Percentiles rank a stretch among this genome's conserved stretches.
Evolutionary conservation across 2,329 filamentous ascomycete genomes (phyloP).

Genomic region (Monilinia polystroma): DNA sequence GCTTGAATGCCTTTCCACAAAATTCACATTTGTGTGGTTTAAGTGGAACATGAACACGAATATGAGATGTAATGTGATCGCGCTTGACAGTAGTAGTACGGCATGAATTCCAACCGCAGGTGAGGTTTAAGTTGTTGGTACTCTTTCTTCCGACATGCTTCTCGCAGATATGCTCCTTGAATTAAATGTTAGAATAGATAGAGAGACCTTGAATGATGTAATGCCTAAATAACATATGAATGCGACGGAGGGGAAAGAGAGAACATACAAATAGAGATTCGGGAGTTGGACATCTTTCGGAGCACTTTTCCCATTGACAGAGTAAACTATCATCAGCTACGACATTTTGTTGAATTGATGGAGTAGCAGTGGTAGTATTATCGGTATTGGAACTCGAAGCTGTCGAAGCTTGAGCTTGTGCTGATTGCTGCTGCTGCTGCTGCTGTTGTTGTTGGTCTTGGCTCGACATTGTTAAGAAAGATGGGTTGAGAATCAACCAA

Average conservation of each 20-base stretch:
- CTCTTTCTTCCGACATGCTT: slow-evolving; percentile 98
- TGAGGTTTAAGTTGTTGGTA: slow-evolving; percentile 97
- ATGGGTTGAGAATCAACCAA: slow-evolving; percentile 5
- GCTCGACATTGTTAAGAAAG: slow-evolving; percentile 12
- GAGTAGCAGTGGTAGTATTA: slow-evolving; percentile 23
- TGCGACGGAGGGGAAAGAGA: neutral
- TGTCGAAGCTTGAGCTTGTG: slow-evolving; percentile 2
- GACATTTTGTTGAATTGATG: slow-evolving; percentile 28
- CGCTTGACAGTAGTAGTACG: slow-evolving; percentile 97
- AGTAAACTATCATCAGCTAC: slow-evolving; percentile 41
- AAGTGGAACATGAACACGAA: slow-evolving; percentile 95
- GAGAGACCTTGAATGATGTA: neutral
- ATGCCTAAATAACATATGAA: neutral
- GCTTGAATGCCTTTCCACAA: slow-evolving; percentile 98
- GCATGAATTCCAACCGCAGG: slow-evolving; percentile 95
- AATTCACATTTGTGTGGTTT: slow-evolving; percentile 99
- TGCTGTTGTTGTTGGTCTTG: slow-evolving; percentile 25
- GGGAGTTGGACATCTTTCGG: slow-evolving; percentile 42
- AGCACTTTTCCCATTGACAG: slow-evolving; percentile 46
- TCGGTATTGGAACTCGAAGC: slow-evolving; percentile 26
- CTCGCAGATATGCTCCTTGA: slow-evolving; percentile 94
- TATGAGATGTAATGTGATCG: slow-evolving; percentile 98
- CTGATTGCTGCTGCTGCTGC: slow-evolving; percentile 25
- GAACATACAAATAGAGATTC: slow-evolving; percentile 45
- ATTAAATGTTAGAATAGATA: slow-evolving; percentile 19